A percentile compares a stretch with the other conserved stretches of the same genome.
Evolutionary conservation across 805 yeast species (phyloP).

Genomic region (Blastobotrys muscicola): DNA sequence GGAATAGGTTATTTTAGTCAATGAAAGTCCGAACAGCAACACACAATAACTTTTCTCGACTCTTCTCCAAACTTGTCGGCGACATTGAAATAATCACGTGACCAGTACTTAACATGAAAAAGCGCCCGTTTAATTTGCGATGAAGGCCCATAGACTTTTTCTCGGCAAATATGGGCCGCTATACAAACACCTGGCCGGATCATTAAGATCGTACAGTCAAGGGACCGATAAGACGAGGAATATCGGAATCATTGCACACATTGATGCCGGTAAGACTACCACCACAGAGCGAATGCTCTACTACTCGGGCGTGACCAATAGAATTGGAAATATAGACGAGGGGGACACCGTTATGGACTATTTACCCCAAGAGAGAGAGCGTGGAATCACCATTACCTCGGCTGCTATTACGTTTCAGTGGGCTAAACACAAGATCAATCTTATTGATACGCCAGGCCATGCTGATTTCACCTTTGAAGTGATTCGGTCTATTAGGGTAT

Average conservation of each 20-base stretch:
- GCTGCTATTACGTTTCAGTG: conserved; percentile 92
- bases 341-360: conserved; percentile 96
- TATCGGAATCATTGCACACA: conserved; percentile 97
- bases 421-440: conserved; percentile 66
- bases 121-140: too few relatives aligned
- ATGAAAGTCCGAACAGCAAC: too few relatives aligned
- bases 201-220: background rate
- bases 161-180: background rate
- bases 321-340: conserved; percentile 87
- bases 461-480: conserved; percentile 97
- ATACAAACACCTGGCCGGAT: background rate
- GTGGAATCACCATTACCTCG: conserved; percentile 94
- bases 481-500: conserved; percentile 73
- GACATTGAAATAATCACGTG: too few relatives aligned
- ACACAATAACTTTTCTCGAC: too few relatives aligned
- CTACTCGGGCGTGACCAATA: conserved; percentile 67
- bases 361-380: conserved; percentile 75
- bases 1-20: background rate
- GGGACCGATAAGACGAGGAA: conserved; percentile 44
- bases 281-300: conserved; percentile 95
- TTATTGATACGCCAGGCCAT: conserved; percentile 97
- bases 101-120: too few relatives aligned
- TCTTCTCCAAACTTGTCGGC: too few relatives aligned
- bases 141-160: too few relatives aligned
- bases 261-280: conserved; percentile 97